Evolutionary conservation across 2,329 filamentous ascomycete species (phyloP).

Genomic region (Fusarium aywerte): DNA sequence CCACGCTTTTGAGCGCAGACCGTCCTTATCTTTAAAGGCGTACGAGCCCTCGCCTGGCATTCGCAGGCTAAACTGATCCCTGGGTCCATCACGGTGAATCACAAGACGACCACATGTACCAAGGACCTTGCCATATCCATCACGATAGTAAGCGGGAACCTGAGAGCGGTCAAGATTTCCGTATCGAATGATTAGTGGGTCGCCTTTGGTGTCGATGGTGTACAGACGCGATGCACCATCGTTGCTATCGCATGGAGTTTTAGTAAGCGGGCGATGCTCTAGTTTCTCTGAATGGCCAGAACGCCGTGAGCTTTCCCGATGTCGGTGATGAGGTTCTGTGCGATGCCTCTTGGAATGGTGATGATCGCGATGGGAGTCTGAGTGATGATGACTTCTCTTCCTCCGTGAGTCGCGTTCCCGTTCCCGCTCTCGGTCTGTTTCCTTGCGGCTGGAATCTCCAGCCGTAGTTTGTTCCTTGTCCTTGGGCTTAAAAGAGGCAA

Average conservation of each 20-base stretch:
- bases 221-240: slow-evolving; percentile 55
- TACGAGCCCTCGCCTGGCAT: slow-evolving; percentile 54
- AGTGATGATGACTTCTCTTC: slow-evolving; percentile 37
- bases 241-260: slow-evolving; percentile 10
- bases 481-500: slow-evolving; percentile 74
- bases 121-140: slow-evolving; percentile 75
- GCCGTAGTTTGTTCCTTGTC: slow-evolving; percentile 50
- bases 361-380: slow-evolving; percentile 30
- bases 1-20: slow-evolving; percentile 58
- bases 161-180: slow-evolving; percentile 77
- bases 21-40: slow-evolving; percentile 56
- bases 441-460: slow-evolving; percentile 22
- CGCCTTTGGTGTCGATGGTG: slow-evolving; percentile 78
- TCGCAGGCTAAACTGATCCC: slow-evolving; percentile 64
- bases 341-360: slow-evolving; percentile 35
- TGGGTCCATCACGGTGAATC: slow-evolving; percentile 73
- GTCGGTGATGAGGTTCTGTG: slow-evolving; percentile 25
- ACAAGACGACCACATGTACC: slow-evolving; percentile 69
- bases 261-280: slow-evolving; percentile 12
- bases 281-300: slow-evolving; percentile 13
- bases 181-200: slow-evolving; percentile 79
- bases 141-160: slow-evolving; percentile 76
- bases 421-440: slow-evolving; percentile 39
- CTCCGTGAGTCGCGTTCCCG: slow-evolving; percentile 34
- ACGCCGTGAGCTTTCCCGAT: slow-evolving; percentile 14